These are phyloP conservation scores for Neofusicoccum parvum DNA, from an alignment of 2,329 filamentous ascomycete species.

Conservation along the genomic window DNA sequence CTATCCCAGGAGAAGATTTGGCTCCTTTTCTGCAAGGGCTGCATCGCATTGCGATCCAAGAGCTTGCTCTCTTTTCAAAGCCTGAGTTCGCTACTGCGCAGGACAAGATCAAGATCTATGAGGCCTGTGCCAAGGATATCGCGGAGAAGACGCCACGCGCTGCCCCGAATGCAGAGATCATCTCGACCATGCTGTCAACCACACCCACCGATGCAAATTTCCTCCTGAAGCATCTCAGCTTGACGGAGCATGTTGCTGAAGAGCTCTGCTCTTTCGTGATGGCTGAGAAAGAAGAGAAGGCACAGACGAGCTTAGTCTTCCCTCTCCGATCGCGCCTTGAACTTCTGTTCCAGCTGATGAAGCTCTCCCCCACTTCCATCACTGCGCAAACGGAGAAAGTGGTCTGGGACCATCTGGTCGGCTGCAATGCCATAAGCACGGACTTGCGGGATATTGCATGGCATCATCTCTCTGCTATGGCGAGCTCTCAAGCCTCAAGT, in stretches of 20 bases:
- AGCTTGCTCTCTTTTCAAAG: conserved; percentile 64
- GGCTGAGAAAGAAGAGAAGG: conserved; percentile 25
- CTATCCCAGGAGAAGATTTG: conserved; percentile 58
- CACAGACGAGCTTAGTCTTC: conserved; percentile 23
- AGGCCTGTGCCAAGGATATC: conserved; percentile 70
- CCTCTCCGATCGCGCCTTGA: conserved; percentile 50
- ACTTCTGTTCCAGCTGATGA: conserved; percentile 61
- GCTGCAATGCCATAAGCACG: conserved; percentile 60
- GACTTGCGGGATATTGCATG: conserved; percentile 69
- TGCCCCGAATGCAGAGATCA: conserved; percentile 72
- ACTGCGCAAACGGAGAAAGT: conserved; percentile 61
- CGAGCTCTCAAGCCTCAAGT: conserved; percentile 32
- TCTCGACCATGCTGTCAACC: conserved; percentile 26
- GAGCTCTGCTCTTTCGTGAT: conserved; percentile 42
- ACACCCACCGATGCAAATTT: conserved; percentile 26
- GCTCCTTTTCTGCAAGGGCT: conserved; percentile 63
- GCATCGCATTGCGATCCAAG: conserved; percentile 63
- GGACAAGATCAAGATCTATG: conserved; percentile 65
- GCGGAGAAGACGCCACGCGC: conserved; percentile 63
- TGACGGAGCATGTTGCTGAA: conserved; percentile 37
- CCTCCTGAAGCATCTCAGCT: conserved; percentile 31
- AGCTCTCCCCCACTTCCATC: conserved; percentile 63
- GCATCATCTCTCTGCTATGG: conserved; percentile 61
- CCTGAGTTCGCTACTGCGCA: conserved; percentile 52
- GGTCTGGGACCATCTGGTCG: conserved; percentile 75